A percentile compares a stretch with the other conserved stretches of the same genome.
Evolutionary conservation across 495 filamentous ascomycete genomes (phyloP).

Genomic region (Talaromyces thailandensis): DNA sequence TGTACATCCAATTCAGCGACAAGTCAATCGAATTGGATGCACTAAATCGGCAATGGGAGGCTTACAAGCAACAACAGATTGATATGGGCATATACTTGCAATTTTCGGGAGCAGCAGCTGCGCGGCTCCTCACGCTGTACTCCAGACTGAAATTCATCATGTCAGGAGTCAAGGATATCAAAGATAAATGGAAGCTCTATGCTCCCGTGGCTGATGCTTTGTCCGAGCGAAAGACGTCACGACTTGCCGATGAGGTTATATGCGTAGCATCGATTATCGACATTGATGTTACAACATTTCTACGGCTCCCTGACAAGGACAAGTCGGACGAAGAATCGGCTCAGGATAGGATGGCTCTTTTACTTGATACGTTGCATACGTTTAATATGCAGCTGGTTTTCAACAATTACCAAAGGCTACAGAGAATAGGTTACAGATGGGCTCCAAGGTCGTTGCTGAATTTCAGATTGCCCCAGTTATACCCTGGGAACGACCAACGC

Average conservation of each 20-base stretch:
- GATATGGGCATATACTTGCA: background rate
- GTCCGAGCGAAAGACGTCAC: constrained; percentile 1
- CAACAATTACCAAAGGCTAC: constrained; percentile 3
- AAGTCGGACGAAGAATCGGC: background rate
- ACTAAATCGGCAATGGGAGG: background rate
- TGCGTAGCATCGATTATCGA: constrained; percentile 1
- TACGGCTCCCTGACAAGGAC: constrained; percentile 1
- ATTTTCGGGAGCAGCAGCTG: background rate
- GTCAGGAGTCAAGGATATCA: background rate
- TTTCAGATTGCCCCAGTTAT: background rate
- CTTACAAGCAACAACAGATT: background rate
- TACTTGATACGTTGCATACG: background rate
- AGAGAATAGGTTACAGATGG: background rate
- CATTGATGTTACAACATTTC: background rate
- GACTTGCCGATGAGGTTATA: constrained; percentile 2
- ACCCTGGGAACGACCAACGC: background rate
- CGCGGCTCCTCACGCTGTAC: background rate
- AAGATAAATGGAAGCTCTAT: background rate
- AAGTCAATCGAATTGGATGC: background rate
- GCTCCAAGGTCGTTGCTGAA: constrained; percentile 3
- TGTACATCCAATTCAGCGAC: constrained; percentile 4
- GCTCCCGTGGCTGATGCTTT: background rate
- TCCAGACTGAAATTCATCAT: background rate
- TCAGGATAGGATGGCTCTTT: background rate
- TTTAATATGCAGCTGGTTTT: background rate